These are phyloP conservation scores for Carex pumila DNA, from an alignment of 176 grass and related monocot genomes.

Conservation along the genomic window DNA sequence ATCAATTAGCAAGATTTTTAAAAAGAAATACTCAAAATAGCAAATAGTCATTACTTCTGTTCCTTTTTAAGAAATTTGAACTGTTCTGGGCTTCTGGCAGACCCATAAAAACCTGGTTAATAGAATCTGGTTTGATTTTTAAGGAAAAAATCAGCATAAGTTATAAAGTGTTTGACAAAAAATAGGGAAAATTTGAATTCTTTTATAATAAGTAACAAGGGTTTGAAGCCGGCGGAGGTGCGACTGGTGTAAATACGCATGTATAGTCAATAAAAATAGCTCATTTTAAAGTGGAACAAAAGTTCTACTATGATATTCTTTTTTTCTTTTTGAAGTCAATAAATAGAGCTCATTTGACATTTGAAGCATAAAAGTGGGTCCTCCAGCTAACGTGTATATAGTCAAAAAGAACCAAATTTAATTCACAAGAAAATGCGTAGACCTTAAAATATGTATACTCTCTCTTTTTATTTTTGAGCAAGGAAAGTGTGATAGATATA, in stretches of 20 bases:
- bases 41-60: background rate
- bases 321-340: conserved; percentile 9
- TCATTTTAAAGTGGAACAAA: background rate
- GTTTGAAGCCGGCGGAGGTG: background rate
- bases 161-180: background rate
- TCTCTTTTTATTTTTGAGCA: background rate
- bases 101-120: background rate
- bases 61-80: background rate
- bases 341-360: conserved; percentile 3
- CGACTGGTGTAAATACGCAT: background rate
- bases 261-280: background rate
- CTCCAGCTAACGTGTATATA: background rate
- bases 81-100: background rate
- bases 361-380: background rate
- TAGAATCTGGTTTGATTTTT: background rate
- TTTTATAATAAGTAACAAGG: background rate
- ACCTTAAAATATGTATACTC: background rate
- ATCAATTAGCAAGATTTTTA: background rate
- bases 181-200: background rate
- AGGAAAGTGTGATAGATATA: background rate
- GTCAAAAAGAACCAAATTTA: background rate
- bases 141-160: background rate
- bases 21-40: background rate
- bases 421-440: background rate
- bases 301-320: background rate